Conservation (phyloP, 306 rosid genomes). For the Lathyrus aphaca region DNA sequence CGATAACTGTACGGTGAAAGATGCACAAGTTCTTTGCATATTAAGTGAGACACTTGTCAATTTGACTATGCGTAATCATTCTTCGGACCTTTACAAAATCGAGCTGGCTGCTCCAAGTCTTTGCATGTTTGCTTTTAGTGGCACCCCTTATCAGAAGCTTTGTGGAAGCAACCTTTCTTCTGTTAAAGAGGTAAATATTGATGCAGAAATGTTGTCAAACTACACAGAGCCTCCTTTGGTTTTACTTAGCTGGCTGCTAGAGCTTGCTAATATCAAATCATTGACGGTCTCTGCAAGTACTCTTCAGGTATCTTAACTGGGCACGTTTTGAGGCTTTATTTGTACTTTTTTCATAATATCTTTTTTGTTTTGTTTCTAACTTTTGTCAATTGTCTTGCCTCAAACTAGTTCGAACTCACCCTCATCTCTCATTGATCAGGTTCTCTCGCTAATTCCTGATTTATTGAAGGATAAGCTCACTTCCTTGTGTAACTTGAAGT, state of each 20-base stretch:
- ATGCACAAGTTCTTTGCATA: conserved; percentile 31
- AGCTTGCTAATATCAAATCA: conserved; percentile 25
- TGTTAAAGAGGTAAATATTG: conserved; percentile 24
- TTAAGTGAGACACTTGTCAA: conserved; percentile 8
- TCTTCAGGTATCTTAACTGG: conserved; percentile 22
- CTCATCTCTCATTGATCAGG: not conserved
- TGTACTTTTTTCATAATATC: not conserved
- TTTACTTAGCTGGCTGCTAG: conserved; percentile 27
- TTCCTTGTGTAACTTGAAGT: conserved; percentile 34
- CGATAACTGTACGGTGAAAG: conserved; percentile 9
- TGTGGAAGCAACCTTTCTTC: conserved; percentile 33
- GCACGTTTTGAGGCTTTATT: not conserved
- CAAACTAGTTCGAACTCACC: not conserved
- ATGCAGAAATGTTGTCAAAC: conserved; percentile 21
- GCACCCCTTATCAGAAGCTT: conserved; percentile 26
- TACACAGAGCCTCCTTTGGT: conserved; percentile 34
- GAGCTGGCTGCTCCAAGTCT: conserved; percentile 36
- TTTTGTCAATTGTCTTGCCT: not conserved
- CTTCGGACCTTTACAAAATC: conserved; percentile 6
- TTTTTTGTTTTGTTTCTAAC: not conserved
- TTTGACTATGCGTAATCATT: conserved; percentile 25
- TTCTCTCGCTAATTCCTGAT: conserved; percentile 28
- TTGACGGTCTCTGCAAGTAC: conserved; percentile 32
- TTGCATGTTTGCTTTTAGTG: not conserved
- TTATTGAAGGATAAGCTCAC: conserved; percentile 27